These are phyloP conservation scores for Desmodesmus armatus DNA, from an alignment of 139 green algal genomes.

Conservation along the genomic window DNA sequence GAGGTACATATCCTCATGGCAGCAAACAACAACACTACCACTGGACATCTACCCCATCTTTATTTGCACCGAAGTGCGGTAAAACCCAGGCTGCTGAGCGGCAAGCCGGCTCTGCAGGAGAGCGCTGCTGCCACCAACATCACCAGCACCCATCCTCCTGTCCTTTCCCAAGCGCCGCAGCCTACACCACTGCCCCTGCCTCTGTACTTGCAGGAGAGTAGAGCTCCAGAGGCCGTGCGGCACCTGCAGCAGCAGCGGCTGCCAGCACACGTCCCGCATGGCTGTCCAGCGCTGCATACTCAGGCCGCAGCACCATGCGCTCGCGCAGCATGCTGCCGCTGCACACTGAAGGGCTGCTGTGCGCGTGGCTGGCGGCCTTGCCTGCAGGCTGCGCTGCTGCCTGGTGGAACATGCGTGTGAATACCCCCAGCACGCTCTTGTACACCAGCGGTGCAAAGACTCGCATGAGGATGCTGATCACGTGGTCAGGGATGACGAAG, in stretches of 20 bases:
- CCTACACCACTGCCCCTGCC: too few species aligned
- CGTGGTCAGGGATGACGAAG: conserved; percentile 8
- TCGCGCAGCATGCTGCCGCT: neutral
- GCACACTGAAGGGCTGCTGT: neutral
- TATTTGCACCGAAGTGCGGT: too few species aligned
- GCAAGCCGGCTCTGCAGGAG: too few species aligned
- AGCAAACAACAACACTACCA: too few species aligned
- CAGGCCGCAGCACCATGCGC: neutral
- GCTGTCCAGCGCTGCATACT: conserved; percentile 21
- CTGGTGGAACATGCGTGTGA: conserved; percentile 36
- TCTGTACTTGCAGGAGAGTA: too few species aligned
- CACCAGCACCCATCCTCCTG: too few species aligned
- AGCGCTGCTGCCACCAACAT: too few species aligned
- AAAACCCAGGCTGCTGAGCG: too few species aligned
- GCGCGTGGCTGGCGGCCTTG: neutral
- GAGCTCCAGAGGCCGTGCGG: too few species aligned
- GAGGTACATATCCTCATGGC: too few species aligned
- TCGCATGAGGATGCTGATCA: conserved; percentile 40
- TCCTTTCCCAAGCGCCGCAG: too few species aligned
- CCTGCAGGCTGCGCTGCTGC: neutral
- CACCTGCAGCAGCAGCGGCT: neutral
- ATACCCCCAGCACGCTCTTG: conserved; percentile 20
- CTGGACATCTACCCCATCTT: too few species aligned
- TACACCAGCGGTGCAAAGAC: conserved; percentile 47
- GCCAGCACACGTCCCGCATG: conserved; percentile 10